A percentile compares a stretch with the other conserved stretches of the same genome.
Evolutionary conservation across 1,139 yeast species (phyloP).

Genomic region (Hyphopichia pseudoburtonii): DNA sequence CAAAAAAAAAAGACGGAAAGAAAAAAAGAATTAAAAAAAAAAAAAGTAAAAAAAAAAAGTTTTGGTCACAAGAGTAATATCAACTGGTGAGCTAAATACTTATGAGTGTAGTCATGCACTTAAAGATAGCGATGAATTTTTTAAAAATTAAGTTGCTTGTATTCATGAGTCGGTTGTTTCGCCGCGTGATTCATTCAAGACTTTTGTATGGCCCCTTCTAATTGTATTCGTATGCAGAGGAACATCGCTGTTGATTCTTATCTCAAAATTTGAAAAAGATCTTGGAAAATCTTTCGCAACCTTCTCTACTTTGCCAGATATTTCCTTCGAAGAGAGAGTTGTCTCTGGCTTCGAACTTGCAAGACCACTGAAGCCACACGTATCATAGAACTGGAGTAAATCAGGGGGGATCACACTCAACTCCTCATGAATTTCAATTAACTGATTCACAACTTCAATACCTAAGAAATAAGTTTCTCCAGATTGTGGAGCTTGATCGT

Average conservation of each 20-base stretch:
- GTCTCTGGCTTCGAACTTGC: constrained; percentile 10
- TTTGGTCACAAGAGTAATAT: background rate
- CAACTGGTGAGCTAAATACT: no score
- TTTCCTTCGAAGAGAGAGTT: constrained; percentile 34
- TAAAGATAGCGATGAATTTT: no score
- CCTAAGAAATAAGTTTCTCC: constrained; percentile 86
- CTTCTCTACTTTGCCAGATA: constrained; percentile 30
- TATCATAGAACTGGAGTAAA: constrained; percentile 36
- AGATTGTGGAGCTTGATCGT: constrained; percentile 23
- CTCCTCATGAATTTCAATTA: constrained; percentile 82
- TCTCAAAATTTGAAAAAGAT: constrained; percentile 22
- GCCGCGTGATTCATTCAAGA: constrained; percentile 27
- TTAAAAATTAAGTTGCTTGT: no score
- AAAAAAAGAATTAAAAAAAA: background rate
- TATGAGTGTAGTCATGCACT: no score
- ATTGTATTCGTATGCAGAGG: constrained; percentile 32
- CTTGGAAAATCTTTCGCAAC: constrained; percentile 2
- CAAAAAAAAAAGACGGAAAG: background rate
- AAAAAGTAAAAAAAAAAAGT: background rate
- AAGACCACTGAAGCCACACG: constrained; percentile 26
- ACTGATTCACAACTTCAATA: constrained; percentile 83
- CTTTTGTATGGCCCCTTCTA: constrained; percentile 35
- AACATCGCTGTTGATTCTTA: constrained; percentile 16
- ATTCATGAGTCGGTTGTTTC: constrained; percentile 19
- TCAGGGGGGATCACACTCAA: constrained; percentile 75